phyloP scores from a whole-genome alignment of 2,329 filamentous ascomycete species.

The Diatrype stigma region DNA sequence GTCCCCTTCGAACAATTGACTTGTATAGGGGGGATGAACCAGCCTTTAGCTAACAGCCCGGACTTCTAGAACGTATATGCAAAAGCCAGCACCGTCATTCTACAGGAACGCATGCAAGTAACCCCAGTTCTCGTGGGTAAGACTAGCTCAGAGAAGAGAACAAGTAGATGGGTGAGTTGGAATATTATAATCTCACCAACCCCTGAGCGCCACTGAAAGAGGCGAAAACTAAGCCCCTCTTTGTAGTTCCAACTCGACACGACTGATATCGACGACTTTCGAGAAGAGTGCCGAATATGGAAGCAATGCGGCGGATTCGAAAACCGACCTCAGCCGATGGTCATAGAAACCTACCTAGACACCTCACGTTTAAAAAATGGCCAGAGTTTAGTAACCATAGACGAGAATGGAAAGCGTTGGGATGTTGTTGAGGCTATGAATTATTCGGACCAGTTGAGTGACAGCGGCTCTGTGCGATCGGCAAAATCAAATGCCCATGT shows the following conservation, averaged over 20 bases:
- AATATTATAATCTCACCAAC: background rate
- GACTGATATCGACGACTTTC: conserved; percentile 85
- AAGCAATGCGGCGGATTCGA: conserved; percentile 73
- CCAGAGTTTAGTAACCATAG: conserved; percentile 81
- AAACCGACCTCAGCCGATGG: conserved; percentile 73
- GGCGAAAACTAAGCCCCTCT: conserved; percentile 6
- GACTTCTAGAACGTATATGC: conserved; percentile 75
- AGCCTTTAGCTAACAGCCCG: conserved; percentile 10
- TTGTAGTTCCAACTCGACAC: conserved; percentile 88
- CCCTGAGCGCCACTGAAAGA: background rate
- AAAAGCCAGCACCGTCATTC: conserved; percentile 79
- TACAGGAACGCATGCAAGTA: conserved; percentile 75
- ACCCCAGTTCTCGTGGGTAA: conserved; percentile 26
- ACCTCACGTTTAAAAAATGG: conserved; percentile 73
- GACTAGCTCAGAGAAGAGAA: conserved; percentile 20
- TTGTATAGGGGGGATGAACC: background rate
- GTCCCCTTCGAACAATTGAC: background rate
- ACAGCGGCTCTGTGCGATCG: conserved; percentile 37
- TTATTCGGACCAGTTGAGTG: conserved; percentile 52
- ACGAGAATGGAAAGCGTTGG: conserved; percentile 88
- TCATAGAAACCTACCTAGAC: conserved; percentile 89
- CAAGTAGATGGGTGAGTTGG: conserved; percentile 28
- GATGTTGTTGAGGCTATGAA: conserved; percentile 83
- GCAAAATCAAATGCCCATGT: conserved; percentile 62
- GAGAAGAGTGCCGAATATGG: conserved; percentile 78